Base-by-base conservation (phyloP, 2,329 filamentous ascomycete species). In the Phialophora expanda region DNA sequence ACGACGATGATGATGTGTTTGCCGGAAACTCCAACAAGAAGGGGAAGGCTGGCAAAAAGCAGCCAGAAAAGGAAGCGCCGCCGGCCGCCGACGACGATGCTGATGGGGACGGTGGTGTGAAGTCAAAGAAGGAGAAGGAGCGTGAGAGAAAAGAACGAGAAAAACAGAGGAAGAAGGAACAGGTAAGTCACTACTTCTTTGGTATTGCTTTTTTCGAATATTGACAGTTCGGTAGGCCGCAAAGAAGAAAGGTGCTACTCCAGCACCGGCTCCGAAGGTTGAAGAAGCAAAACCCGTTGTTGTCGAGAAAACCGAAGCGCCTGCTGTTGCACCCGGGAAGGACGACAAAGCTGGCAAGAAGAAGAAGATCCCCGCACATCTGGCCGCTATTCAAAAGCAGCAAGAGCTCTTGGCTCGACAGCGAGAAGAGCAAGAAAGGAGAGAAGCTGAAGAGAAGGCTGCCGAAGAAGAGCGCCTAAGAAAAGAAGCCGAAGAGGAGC, bases 71-170 rank as follows among this genome's bases (percentile, higher is more conserved):
- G 56, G 77, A 79, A 14, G 75, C 71, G 38, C 70, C 69, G n/a
- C 73, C 80, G 26, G 84, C 72, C 26, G 70, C 69, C 17, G 74
- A 82, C 5, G 84, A 82, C 2, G 84, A 83, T 22, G 84, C 83
- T 20, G 83, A 80, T 11, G 86, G 78, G 7, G 84, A 83, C 3
- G 82, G 83, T 66, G 86, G 88, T 62, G 85, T 98, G 56, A 88
- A 98, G 81, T 96, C 92, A 46, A 99, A 98, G 86, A 95, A 96
- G 65, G 93, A 99, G 82, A 99, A 99, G 83, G 95, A 99, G 79
- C 96, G 92, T 80, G 85, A 94, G 75, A 98, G 94, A 86, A 99
- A 97, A 82, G 95, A 99, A 83, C 89, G 92, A 68, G 95, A 99
- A 83, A 99, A 99, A 87, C 91, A 95, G 82, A 86, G 93, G 72